Evolutionary conservation across 2,329 filamentous ascomycete species (phyloP).

Genomic region (Ophiostoma himal-ulmi): DNA sequence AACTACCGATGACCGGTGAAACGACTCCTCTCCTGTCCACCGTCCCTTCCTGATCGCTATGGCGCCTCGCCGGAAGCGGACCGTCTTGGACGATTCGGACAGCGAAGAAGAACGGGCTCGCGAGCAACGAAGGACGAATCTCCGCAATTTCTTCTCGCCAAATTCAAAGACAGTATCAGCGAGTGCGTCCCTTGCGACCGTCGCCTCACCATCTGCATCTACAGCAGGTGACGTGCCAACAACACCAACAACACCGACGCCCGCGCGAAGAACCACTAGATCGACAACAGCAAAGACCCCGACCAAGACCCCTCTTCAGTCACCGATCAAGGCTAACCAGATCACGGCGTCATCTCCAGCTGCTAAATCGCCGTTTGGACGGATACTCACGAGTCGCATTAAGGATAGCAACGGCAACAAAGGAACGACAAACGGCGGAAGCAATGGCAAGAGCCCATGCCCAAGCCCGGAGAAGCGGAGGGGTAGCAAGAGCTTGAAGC

Average conservation of each 20-base stretch:
- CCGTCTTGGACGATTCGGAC: constrained; percentile 48
- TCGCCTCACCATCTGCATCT: constrained; percentile 26
- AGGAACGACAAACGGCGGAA: constrained; percentile 21
- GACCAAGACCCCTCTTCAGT: constrained; percentile 17
- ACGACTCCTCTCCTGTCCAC: not conserved
- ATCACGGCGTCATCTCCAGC: constrained; percentile 23
- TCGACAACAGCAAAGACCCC: constrained; percentile 24
- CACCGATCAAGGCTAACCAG: constrained; percentile 24
- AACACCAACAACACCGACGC: constrained; percentile 35
- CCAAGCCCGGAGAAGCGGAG: constrained; percentile 43
- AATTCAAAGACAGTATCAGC: constrained; percentile 35
- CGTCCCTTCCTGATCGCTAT: constrained; percentile 34
- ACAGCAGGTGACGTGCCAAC: constrained; percentile 23
- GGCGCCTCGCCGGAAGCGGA: constrained; percentile 55
- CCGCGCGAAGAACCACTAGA: constrained; percentile 37
- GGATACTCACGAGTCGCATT: constrained; percentile 21
- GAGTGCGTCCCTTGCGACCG: constrained; percentile 30
- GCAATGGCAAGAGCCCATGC: constrained; percentile 36
- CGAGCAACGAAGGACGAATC: constrained; percentile 38
- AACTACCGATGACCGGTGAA: not conserved
- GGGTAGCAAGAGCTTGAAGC: constrained; percentile 27
- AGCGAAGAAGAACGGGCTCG: constrained; percentile 42
- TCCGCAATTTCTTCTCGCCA: constrained; percentile 51
- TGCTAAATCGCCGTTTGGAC: constrained; percentile 17
- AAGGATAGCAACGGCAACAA: constrained; percentile 14